Percentiles rank a stretch among this genome's conserved stretches.
Conservation (phyloP, 495 filamentous ascomycete species). For the Achaetomiella virescens region DNA sequence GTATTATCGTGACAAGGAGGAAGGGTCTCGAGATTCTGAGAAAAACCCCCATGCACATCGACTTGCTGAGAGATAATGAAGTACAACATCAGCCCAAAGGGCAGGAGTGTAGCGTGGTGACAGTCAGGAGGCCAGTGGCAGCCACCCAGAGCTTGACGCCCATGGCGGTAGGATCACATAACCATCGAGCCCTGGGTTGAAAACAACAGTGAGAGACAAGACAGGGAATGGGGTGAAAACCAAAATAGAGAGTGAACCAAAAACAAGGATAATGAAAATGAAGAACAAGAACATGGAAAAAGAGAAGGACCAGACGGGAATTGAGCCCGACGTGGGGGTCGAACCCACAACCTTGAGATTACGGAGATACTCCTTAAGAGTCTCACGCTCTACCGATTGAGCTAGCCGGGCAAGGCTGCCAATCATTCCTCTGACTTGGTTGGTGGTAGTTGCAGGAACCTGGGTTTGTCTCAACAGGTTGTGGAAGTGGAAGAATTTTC, state of each 20-base stretch:
- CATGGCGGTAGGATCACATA: no score
- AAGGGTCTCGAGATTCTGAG: no score
- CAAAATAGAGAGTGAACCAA: neutral
- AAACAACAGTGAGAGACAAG: no score
- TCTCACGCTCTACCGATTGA: conserved; percentile 81
- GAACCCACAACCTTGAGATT: neutral
- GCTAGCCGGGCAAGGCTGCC: conserved; percentile 48
- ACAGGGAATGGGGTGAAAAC: neutral
- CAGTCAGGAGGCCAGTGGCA: no score
- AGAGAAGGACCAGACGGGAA: conserved; percentile 12
- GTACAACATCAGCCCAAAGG: no score
- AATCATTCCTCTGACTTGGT: conserved; percentile 12
- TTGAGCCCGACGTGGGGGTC: conserved; percentile 19
- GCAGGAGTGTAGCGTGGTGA: no score
- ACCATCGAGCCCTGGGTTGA: no score
- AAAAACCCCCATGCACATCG: no score
- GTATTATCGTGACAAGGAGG: no score
- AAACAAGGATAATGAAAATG: neutral
- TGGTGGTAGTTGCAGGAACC: neutral
- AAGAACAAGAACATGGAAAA: neutral
- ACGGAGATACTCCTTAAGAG: conserved; percentile 48
- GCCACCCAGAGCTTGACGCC: no score
- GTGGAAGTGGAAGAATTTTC: neutral
- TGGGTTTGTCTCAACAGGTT: neutral
- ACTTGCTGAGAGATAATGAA: no score